phyloP scores from a whole-genome alignment of 2,329 filamentous ascomycete species.

The Exophiala alcalophila region DNA sequence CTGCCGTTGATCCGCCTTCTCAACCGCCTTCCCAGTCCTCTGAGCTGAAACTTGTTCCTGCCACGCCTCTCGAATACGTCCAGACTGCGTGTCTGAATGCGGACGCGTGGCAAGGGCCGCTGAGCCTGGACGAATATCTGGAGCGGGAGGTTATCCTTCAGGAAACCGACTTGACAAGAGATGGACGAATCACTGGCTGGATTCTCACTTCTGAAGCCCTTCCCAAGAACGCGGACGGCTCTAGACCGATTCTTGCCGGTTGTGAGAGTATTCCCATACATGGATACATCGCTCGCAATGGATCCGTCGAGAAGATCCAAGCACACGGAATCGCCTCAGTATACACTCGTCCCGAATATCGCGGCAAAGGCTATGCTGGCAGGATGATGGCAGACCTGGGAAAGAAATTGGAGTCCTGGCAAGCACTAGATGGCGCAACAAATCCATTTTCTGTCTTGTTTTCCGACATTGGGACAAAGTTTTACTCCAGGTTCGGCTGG shows the following conservation, averaged over 20 bases:
- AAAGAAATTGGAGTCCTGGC: conserved; percentile 51
- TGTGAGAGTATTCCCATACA: conserved; percentile 56
- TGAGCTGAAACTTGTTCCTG: conserved; percentile 52
- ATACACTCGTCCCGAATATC: conserved; percentile 65
- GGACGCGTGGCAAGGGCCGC: conserved; percentile 55
- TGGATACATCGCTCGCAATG: conserved; percentile 39
- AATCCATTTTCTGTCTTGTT: conserved; percentile 73
- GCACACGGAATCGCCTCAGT: conserved; percentile 77
- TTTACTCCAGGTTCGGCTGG: conserved; percentile 79
- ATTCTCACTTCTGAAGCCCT: conserved; percentile 52
- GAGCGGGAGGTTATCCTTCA: conserved; percentile 55
- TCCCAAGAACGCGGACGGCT: conserved; percentile 35
- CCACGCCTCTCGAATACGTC: conserved; percentile 54
- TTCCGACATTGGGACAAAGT: conserved; percentile 80
- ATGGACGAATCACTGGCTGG: conserved; percentile 59
- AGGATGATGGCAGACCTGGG: conserved; percentile 70
- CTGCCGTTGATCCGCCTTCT: conserved; percentile 34
- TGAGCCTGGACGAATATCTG: conserved; percentile 56
- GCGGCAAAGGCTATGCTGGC: conserved; percentile 72
- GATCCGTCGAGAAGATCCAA: conserved; percentile 52
- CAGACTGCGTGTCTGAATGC: conserved; percentile 55
- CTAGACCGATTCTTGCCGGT: conserved; percentile 52
- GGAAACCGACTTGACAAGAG: conserved; percentile 51
- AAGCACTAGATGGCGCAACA: conserved; percentile 42
- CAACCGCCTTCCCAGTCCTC: conserved; percentile 52